phyloP scores from a whole-genome alignment of 768 basidiomycete species.

The Termitomyces sp. region DNA sequence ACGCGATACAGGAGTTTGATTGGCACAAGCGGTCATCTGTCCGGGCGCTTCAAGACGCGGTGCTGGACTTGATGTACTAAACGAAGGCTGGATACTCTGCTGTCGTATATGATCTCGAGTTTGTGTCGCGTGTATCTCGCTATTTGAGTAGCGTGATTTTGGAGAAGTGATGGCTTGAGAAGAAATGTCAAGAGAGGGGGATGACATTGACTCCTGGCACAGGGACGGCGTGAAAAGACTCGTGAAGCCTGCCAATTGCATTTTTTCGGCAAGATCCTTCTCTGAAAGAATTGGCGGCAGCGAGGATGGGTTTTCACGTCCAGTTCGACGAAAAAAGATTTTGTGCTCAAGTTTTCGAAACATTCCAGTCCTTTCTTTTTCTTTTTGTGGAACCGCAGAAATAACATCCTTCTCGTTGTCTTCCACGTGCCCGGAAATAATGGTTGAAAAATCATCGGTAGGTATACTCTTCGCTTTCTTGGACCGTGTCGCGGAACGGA shows the following conservation, averaged over 20 bases:
- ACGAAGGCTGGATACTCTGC: slow-evolving; percentile 29
- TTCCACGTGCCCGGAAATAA: slow-evolving; percentile 37
- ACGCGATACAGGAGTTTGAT: slow-evolving; percentile 19
- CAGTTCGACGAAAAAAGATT: slow-evolving; percentile 41
- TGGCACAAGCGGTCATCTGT: slow-evolving; percentile 11
- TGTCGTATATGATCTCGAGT: slow-evolving; percentile 38
- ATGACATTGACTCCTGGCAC: slow-evolving; percentile 67
- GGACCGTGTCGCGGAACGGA: slow-evolving; percentile 59
- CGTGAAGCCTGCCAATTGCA: slow-evolving; percentile 47
- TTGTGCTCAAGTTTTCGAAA: slow-evolving; percentile 43
- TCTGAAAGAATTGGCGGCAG: slow-evolving; percentile 29
- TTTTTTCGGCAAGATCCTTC: slow-evolving; percentile 23
- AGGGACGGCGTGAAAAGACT: slow-evolving; percentile 63
- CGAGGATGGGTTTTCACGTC: slow-evolving; percentile 34
- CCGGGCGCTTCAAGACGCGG: slow-evolving; percentile 14
- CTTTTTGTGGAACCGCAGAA: slow-evolving; percentile 15
- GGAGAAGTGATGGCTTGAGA: slow-evolving; percentile 51
- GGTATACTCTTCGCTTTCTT: slow-evolving; percentile 33
- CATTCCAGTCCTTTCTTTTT: slow-evolving; percentile 36
- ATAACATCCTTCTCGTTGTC: slow-evolving; percentile 30
- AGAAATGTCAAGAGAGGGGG: slow-evolving; percentile 63
- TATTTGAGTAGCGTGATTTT: slow-evolving; percentile 44
- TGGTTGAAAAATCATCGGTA: slow-evolving; percentile 38
- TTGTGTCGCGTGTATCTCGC: slow-evolving; percentile 40
- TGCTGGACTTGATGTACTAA: slow-evolving; percentile 21